phyloP scores from a whole-genome alignment of 352 stramenopile genomes.

The Pythium phragmitis region DNA sequence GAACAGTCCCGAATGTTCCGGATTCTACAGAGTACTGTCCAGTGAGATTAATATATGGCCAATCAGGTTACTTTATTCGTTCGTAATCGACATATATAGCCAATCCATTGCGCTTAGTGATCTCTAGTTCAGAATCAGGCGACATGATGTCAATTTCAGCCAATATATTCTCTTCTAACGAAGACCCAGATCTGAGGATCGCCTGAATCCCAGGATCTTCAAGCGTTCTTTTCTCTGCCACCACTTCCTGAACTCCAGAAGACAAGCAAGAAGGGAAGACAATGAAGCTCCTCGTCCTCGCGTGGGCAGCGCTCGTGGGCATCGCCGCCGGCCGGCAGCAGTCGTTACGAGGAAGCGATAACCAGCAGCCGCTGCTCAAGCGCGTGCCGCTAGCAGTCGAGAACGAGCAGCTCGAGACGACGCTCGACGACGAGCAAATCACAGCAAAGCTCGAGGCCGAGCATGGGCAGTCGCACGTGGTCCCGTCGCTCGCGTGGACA shows the following conservation, averaged over 20 bases:
- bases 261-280: neutral
- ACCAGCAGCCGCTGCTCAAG: constrained; percentile 5
- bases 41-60: neutral
- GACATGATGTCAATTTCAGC: no score
- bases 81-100: no score
- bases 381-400: constrained; percentile 7
- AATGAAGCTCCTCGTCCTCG: neutral
- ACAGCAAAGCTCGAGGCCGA: constrained; percentile 5
- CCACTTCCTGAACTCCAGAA: neutral
- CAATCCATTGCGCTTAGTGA: no score
- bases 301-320: neutral
- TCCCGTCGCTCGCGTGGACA: constrained; percentile 12
- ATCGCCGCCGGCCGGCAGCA: neutral
- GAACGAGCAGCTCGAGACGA: constrained; percentile 2
- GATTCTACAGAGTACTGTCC: neutral
- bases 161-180: no score
- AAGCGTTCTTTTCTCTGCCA: neutral
- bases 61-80: neutral
- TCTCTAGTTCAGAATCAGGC: no score
- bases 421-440: constrained; percentile 2
- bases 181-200: no score
- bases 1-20: constrained; percentile 18
- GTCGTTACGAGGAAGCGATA: neutral
- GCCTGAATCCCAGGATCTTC: no score
- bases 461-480: constrained; percentile 2